Evolutionary conservation across 305 asterid genomes (phyloP).

Genomic region (Ilex paraguariensis): DNA sequence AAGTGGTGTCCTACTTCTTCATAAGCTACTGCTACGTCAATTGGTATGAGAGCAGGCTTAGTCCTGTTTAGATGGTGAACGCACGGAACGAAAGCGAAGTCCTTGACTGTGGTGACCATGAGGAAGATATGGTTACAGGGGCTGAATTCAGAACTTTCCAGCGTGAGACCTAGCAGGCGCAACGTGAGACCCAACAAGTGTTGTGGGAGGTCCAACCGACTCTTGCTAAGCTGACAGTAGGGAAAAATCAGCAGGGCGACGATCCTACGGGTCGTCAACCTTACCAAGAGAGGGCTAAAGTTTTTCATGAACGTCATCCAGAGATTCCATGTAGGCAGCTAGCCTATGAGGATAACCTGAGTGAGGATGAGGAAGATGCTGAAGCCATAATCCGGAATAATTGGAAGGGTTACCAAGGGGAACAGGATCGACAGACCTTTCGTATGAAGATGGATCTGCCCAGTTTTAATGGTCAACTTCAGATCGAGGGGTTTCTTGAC

Average conservation of each 20-base stretch:
- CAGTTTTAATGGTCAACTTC: not conserved
- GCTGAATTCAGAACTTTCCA: not conserved
- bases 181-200: too few relatives aligned
- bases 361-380: too few relatives aligned
- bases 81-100: not conserved
- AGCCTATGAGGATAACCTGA: too few relatives aligned
- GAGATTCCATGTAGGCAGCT: too few relatives aligned
- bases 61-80: not conserved
- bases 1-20: too few relatives aligned
- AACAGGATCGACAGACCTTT: too few relatives aligned
- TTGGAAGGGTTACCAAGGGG: too few relatives aligned
- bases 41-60: not conserved
- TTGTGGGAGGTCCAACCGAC: not conserved
- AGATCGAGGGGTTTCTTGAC: not conserved
- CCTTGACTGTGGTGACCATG: not conserved
- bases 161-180: too few relatives aligned
- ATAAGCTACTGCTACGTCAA: not conserved
- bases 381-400: too few relatives aligned
- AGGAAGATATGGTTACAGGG: not conserved
- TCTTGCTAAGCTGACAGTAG: not conserved
- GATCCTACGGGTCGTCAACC: not conserved
- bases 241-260: not conserved
- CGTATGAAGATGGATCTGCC: too few relatives aligned
- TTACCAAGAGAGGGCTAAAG: not conserved
- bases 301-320: too few relatives aligned